Evolutionary conservation across 2,329 filamentous ascomycete genomes (phyloP), one percentile per base, ranked within the genome.

Genomic region (Monilinia laxa): DNA sequence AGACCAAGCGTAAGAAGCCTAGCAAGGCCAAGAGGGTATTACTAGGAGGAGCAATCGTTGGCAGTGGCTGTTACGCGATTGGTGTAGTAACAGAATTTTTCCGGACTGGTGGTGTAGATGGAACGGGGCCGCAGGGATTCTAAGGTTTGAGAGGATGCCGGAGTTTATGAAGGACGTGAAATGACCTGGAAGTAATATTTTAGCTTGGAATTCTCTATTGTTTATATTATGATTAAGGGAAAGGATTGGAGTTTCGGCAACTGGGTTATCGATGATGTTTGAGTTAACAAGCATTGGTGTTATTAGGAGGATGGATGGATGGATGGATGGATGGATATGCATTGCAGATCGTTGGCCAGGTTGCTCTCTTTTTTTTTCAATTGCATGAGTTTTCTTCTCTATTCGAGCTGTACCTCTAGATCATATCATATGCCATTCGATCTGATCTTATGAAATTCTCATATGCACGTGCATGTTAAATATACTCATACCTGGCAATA

Each of bases 21-120:
- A 74, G 78, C 28, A 67, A 82, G 1, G 79, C 78, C 0, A 84
- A 81, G 73, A 83, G 82, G 69, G 71, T 86, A 10, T n/a, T 65
- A 9, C 25, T 87, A 0, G 84, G 85, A 0, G 85, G 85, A 2
- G 80, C 79, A 0, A 85, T 82, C 76, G 78, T 86, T 1, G 84
- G 81, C 0, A 85, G 82, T 1, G 77, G 83, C 2, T 82, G 83
- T 1, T 90, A 89, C 72, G 82, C 81, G 1, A 77, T 85, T 25
- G 86, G 87, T 11, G 81, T 87, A 18, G 78, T 86, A n/a, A 79
- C 79, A 1, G 87, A 90, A 71, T 85, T 83, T 65, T 82, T 87
- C 67, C 80, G 78, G 54, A 84, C 80, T 0, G 81, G 82, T 0
- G 82, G 81, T 4, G 40, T 70, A 11, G 80, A 82, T 67, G 81